Percentiles rank a stretch among this genome's conserved stretches.
Conservation (phyloP, 2,329 filamentous ascomycete species). For the Neoascochyta sp. region DNA sequence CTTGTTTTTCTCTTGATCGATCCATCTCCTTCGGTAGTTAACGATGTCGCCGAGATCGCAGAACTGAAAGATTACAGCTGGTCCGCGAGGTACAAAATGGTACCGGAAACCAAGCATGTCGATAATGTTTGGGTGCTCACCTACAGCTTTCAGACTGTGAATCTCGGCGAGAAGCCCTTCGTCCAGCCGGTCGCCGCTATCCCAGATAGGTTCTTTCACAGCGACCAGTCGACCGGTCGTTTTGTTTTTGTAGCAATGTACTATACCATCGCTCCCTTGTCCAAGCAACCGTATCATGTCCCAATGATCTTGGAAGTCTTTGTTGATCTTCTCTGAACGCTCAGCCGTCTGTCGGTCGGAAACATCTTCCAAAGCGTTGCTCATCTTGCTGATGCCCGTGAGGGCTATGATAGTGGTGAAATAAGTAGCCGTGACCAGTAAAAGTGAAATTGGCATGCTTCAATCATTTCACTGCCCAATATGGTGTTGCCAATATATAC, state of each 20-base stretch:
- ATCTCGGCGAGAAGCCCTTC: constrained; percentile 1
- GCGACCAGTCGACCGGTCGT: constrained; percentile 1
- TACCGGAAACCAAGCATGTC: constrained; percentile 5
- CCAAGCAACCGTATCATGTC: constrained; percentile 3
- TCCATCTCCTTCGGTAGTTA: constrained; percentile 7
- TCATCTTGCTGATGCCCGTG: too few relatives aligned
- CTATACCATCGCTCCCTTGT: constrained; percentile 9
- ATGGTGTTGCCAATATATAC: too few relatives aligned
- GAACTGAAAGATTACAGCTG: constrained; percentile 18
- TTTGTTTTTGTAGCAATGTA: constrained; percentile 3
- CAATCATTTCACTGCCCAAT: too few relatives aligned
- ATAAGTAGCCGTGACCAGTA: too few relatives aligned
- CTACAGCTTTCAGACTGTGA: not conserved
- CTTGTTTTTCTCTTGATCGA: constrained; percentile 1
- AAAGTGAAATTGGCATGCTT: too few relatives aligned
- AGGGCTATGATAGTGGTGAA: too few relatives aligned
- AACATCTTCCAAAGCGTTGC: too few relatives aligned
- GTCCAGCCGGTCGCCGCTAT: not conserved
- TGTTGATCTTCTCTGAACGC: constrained; percentile 1
- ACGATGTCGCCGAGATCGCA: constrained; percentile 16
- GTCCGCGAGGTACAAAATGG: constrained; percentile 11
- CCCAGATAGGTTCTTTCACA: constrained; percentile 2
- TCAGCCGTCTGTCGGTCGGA: too few relatives aligned
- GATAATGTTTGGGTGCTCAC: constrained; percentile 1
- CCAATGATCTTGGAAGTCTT: constrained; percentile 1